Evolutionary conservation across 495 filamentous ascomycete genomes (phyloP).

Genomic region (Penicillium crystallinum): DNA sequence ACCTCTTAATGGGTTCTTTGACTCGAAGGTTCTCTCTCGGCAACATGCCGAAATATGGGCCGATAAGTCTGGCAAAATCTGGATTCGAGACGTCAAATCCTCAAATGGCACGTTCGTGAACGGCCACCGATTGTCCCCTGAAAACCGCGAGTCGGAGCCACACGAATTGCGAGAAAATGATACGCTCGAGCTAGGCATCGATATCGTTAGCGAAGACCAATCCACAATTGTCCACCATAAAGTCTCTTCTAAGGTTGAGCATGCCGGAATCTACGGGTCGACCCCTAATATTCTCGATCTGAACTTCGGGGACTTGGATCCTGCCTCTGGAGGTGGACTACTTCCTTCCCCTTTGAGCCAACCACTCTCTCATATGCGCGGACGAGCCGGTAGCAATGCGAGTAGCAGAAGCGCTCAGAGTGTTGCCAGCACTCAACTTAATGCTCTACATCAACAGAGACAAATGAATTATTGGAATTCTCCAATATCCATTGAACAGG

Average conservation of each 20-base stretch:
- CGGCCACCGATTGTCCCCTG: constrained; percentile 78
- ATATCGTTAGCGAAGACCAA: constrained; percentile 97
- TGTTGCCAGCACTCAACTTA: constrained; percentile 53
- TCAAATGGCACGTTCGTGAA: constrained; percentile 99
- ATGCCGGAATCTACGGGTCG: constrained; percentile 71
- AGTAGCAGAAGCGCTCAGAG: constrained; percentile 52
- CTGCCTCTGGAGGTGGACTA: constrained; percentile 60
- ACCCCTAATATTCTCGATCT: constrained; percentile 73
- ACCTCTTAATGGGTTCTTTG: constrained; percentile 86
- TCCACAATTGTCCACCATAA: constrained; percentile 98
- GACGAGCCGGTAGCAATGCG: constrained; percentile 66
- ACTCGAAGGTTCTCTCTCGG: constrained; percentile 92
- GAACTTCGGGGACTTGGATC: constrained; percentile 83
- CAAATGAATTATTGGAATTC: constrained; percentile 79
- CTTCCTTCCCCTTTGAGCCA: constrained; percentile 57
- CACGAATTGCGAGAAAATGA: constrained; percentile 86
- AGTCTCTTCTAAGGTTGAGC: constrained; percentile 91
- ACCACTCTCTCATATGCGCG: constrained; percentile 56
- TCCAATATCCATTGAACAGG: constrained; percentile 86
- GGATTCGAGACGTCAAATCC: constrained; percentile 95
- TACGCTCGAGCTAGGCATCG: constrained; percentile 88
- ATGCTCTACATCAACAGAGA: constrained; percentile 55
- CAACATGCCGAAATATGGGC: constrained; percentile 98
- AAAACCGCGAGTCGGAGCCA: constrained; percentile 92
- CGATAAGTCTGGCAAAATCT: constrained; percentile 81